Base-by-base conservation (phyloP, 768 basidiomycete species). In the Boletellus ananiceps region DNA sequence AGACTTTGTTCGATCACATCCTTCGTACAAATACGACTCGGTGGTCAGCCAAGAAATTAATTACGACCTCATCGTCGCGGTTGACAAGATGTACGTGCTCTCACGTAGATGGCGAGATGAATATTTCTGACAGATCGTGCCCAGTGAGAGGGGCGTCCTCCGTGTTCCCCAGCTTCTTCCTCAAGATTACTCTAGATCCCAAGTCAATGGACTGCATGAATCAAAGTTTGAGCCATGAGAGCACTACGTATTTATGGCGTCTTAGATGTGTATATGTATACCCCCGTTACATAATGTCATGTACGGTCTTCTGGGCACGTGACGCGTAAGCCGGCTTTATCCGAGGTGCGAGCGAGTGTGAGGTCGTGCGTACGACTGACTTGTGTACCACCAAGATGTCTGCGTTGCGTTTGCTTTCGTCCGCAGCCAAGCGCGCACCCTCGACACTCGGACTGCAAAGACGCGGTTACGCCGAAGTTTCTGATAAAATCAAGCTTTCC, bases 21-120 rank as follows among this genome's bases (percentile, higher is more conserved):
- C 94, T 8, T 78, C 73, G n/a, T 99, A 99, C 72, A 85, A 87
- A 66, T 78, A 81, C 43, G 93, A 99, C 70, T 95, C 93, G n/a
- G 86, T 88, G 44, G 91, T 99, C 16, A 86, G 77, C 44, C 79
- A 90, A 60, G 84, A 88, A 69, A 92, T 98, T 62, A 96, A 93
- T 62, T 96, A 94, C 63, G 96, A 99, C 69, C 77, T 99, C 23
- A 74, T 96, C 63, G 76, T 83, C 39, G 89, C 91, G 2, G 71
- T 96, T 6, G 94, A 98, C 63, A 88, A 92, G 66, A 87, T 98
- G 90, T 96, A 68, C 66, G 92, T 77, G 3, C 49, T 46, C 40
- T 51, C 36, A 6, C 23, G 14, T 35, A 13, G 18, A 32, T 23
- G 11, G 16, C 25, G 19, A 2, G 16, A 32, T 27, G 11, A 40